phyloP scores from a whole-genome alignment of 768 basidiomycete genomes.

The Kwoniella mangroviensis region DNA sequence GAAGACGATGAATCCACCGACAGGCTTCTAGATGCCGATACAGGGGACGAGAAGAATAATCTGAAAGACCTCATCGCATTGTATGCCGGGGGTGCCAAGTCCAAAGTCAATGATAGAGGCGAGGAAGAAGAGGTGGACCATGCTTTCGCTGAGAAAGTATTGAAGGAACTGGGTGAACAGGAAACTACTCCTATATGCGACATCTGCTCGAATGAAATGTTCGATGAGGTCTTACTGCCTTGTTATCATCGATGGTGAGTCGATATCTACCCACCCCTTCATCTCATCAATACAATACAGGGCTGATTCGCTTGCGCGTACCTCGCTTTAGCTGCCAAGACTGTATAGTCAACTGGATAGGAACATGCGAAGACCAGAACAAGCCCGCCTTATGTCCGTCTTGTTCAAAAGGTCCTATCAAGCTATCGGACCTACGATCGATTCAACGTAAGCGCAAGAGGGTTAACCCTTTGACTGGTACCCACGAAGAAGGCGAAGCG shows the following conservation, averaged over 20 bases:
- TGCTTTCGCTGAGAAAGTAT: slow-evolving; percentile 60
- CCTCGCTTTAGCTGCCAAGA: slow-evolving; percentile 89
- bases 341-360: slow-evolving; percentile 77
- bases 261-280: too few relatives aligned
- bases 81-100: slow-evolving; percentile 55
- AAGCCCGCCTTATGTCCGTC: slow-evolving; percentile 79
- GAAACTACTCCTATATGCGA: slow-evolving; percentile 52
- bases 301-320: slow-evolving; percentile 66
- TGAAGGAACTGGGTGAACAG: slow-evolving; percentile 60
- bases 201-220: slow-evolving; percentile 60
- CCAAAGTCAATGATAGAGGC: slow-evolving; percentile 44
- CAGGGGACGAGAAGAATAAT: slow-evolving; percentile 28
- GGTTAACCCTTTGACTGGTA: slow-evolving; percentile 42
- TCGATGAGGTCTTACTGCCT: slow-evolving; percentile 63
- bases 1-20: slow-evolving; percentile 59
- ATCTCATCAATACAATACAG: too few relatives aligned
- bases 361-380: slow-evolving; percentile 69
- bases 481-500: slow-evolving; percentile 29
- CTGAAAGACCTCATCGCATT: slow-evolving; percentile 51
- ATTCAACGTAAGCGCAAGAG: slow-evolving; percentile 44
- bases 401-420: slow-evolving; percentile 61
- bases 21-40: slow-evolving; percentile 42
- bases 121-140: slow-evolving; percentile 60
- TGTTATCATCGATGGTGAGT: slow-evolving; percentile 52
- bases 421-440: slow-evolving; percentile 48